Conservation (phyloP, 2,329 filamentous ascomycete species). For the Dactylellina leptospora region DNA sequence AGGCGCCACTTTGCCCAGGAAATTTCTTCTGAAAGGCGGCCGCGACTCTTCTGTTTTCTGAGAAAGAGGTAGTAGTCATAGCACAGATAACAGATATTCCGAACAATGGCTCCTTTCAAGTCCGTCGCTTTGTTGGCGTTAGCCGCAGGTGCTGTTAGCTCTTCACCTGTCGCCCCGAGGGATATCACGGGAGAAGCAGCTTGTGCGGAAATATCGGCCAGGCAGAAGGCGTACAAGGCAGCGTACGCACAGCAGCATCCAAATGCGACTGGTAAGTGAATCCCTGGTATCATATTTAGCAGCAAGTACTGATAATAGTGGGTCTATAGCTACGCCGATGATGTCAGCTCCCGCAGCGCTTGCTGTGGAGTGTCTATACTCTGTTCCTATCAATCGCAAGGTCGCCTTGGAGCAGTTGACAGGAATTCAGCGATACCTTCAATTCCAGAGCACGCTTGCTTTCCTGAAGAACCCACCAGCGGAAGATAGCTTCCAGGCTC, state of each 20-base stretch:
- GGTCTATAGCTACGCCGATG: constrained; percentile 26
- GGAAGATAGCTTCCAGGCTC: constrained; percentile 42
- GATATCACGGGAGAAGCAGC: constrained; percentile 37
- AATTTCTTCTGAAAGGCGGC: constrained; percentile 7
- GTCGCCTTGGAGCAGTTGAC: constrained; percentile 36
- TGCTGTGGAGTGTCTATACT: constrained; percentile 44
- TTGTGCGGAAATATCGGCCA: constrained; percentile 39
- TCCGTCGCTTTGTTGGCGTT: constrained; percentile 39
- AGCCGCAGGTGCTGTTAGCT: constrained; percentile 19
- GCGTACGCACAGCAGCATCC: constrained; percentile 34
- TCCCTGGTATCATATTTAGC: not conserved
- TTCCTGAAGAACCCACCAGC: constrained; percentile 48
- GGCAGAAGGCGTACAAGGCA: constrained; percentile 38
- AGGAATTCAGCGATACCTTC: constrained; percentile 46
- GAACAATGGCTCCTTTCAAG: constrained; percentile 34
- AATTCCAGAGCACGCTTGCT: constrained; percentile 50
- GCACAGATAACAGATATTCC: no score
- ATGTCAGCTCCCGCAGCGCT: constrained; percentile 44
- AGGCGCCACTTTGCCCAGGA: constrained; percentile 11
- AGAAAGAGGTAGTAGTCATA: no score
- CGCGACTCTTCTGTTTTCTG: no score
- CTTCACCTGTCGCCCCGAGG: constrained; percentile 20
- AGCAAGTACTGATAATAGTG: not conserved
- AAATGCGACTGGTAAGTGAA: constrained; percentile 30
- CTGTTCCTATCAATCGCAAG: constrained; percentile 46